A percentile compares a stretch with the other conserved stretches of the same genome.
Evolutionary conservation across 2,329 filamentous ascomycete genomes (phyloP).

Genomic region (Sporothrix pseudoabietina): DNA sequence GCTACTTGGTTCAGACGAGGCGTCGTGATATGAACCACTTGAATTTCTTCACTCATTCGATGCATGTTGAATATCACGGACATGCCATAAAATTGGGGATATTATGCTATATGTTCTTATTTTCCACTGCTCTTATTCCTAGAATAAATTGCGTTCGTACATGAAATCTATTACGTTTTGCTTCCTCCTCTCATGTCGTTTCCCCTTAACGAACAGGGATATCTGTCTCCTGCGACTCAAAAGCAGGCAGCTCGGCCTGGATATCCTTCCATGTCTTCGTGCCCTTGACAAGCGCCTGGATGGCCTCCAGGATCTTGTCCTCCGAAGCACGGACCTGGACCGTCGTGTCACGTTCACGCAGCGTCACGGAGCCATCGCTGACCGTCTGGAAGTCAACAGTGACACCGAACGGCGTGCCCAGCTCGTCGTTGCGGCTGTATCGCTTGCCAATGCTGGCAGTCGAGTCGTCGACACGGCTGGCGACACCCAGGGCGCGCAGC

Average conservation of each 20-base stretch:
- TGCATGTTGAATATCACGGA: not conserved
- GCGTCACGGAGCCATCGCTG: slow-evolving; percentile 81
- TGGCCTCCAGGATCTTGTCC: slow-evolving; percentile 77
- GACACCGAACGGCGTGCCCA: slow-evolving; percentile 90
- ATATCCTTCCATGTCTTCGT: slow-evolving; percentile 68
- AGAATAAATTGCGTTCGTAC: not conserved
- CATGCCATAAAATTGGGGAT: not conserved
- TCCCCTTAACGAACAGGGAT: slow-evolving; percentile 28
- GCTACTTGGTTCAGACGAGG: no score
- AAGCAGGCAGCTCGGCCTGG: slow-evolving; percentile 75
- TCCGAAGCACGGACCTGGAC: slow-evolving; percentile 85
- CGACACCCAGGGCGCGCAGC: slow-evolving; percentile 74
- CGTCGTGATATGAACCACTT: not conserved
- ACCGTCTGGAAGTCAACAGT: slow-evolving; percentile 96
- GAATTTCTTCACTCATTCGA: no score
- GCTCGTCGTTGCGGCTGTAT: slow-evolving; percentile 91
- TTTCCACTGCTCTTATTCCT: not conserved
- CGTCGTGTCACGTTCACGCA: slow-evolving; percentile 87
- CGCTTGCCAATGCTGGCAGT: slow-evolving; percentile 92
- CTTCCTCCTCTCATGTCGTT: not conserved
- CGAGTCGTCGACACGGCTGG: slow-evolving; percentile 85
- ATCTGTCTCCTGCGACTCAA: slow-evolving; percentile 70
- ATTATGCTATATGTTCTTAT: not conserved
- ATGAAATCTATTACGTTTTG: not conserved
- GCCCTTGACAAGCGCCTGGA: slow-evolving; percentile 54